phyloP scores from a whole-genome alignment of 2,329 filamentous ascomycete genomes.

The Sporothrix curviconia region DNA sequence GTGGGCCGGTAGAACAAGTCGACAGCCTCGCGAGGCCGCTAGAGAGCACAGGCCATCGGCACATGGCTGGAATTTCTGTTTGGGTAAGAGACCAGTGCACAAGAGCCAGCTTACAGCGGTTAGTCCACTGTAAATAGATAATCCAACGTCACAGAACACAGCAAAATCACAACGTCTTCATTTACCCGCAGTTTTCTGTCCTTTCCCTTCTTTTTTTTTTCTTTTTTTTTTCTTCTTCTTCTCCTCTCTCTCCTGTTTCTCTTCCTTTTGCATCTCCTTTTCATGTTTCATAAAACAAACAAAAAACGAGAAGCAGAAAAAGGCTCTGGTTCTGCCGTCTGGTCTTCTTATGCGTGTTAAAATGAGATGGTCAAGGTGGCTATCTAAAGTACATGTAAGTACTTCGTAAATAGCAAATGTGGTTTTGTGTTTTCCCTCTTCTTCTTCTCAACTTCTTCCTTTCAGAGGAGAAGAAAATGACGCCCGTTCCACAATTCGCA shows the following conservation, averaged over 20 bases:
- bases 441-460: background rate
- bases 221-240: background rate
- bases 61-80: background rate
- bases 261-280: background rate
- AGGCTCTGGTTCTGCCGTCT: too few species aligned
- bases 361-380: too few species aligned
- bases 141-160: too few species aligned
- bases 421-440: background rate
- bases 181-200: too few species aligned
- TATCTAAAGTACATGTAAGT: too few species aligned
- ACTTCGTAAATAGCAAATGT: too few species aligned
- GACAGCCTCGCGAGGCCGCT: background rate
- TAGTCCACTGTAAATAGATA: background rate
- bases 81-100: background rate
- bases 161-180: too few species aligned
- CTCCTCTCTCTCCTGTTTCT: background rate
- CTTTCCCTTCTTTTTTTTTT: too few species aligned
- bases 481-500: conserved; percentile 1
- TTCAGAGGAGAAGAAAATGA: background rate
- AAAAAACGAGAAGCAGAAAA: too few species aligned
- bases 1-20: conserved; percentile 3
- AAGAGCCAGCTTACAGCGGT: background rate
- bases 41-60: conserved; percentile 12
- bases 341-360: too few species aligned
- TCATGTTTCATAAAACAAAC: too few species aligned